Conservation (phyloP, 208 protist genomes). For the Leishmania aethiopica region DNA sequence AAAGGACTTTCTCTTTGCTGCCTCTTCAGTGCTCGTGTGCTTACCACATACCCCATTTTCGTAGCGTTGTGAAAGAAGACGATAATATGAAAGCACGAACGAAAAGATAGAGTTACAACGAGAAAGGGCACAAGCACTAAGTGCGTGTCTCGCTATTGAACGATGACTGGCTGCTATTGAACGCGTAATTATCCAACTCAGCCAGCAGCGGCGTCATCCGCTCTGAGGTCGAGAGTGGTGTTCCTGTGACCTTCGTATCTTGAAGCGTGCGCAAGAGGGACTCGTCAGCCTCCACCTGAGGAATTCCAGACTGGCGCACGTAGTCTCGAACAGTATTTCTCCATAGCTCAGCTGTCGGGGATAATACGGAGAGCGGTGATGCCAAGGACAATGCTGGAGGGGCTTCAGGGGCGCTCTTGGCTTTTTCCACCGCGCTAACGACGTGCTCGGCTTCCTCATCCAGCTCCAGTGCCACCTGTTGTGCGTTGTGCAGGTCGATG, state of each 20-base stretch:
- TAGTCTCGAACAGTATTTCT: constrained; percentile 82
- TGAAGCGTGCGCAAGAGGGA: constrained; percentile 77
- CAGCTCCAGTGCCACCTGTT: constrained; percentile 52
- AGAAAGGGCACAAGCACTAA: constrained; percentile 8
- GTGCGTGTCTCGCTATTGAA: constrained; percentile 41
- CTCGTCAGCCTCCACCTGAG: constrained; percentile 79
- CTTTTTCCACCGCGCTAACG: constrained; percentile 42
- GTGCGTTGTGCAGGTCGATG: constrained; percentile 78
- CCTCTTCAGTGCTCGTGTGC: neutral
- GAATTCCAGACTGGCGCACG: constrained; percentile 78
- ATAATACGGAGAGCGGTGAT: constrained; percentile 44
- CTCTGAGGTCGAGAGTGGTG: constrained; percentile 62
- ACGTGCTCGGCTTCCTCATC: constrained; percentile 73
- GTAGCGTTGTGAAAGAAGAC: neutral
- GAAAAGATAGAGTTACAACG: neutral
- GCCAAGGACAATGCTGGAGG: constrained; percentile 35
- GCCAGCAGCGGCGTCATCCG: constrained; percentile 83
- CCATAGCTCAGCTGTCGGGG: constrained; percentile 77
- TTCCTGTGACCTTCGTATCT: constrained; percentile 68
- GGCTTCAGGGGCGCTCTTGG: constrained; percentile 23
- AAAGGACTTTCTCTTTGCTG: neutral
- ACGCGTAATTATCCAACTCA: constrained; percentile 67
- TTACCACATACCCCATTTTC: neutral
- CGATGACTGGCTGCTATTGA: constrained; percentile 70
- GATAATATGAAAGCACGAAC: constrained; percentile 16